A percentile compares a stretch with the other conserved stretches of the same genome.
Conservation (phyloP, 2,329 filamentous ascomycete genomes). For the Camillea tinctor region DNA sequence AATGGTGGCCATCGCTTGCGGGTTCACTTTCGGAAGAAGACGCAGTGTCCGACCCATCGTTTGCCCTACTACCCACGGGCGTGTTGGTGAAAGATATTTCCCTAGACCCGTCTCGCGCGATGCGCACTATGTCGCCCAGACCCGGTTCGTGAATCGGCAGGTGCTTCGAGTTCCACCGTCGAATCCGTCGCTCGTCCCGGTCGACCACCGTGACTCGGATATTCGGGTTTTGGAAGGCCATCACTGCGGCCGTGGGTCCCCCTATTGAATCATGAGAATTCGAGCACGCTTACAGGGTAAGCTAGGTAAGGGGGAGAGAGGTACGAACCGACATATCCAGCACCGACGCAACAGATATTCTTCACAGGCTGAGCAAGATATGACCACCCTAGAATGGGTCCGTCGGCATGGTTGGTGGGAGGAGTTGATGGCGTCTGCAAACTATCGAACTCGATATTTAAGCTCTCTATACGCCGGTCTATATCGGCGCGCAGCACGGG, state of each 20-base stretch:
- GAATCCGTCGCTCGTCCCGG: slow-evolving; percentile 62
- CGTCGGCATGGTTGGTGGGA: neutral
- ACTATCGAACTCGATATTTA: slow-evolving; percentile 3
- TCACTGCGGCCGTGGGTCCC: slow-evolving; percentile 72
- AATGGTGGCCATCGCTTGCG: slow-evolving; percentile 21
- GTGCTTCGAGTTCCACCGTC: slow-evolving; percentile 69
- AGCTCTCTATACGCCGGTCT: slow-evolving; percentile 2
- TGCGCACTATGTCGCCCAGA: slow-evolving; percentile 64
- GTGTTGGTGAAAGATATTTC: slow-evolving; percentile 42
- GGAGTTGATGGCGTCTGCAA: slow-evolving; percentile 6
- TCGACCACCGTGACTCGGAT: slow-evolving; percentile 75
- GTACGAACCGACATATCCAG: slow-evolving; percentile 44
- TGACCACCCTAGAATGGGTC: neutral
- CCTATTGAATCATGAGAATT: slow-evolving; percentile 36
- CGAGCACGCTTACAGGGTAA: neutral
- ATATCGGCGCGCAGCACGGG: slow-evolving; percentile 36
- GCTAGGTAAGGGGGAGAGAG: neutral
- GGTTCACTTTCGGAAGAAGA: slow-evolving; percentile 32
- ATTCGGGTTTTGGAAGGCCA: slow-evolving; percentile 70
- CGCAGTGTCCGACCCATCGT: slow-evolving; percentile 32
- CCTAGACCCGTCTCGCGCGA: slow-evolving; percentile 59
- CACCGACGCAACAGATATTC: slow-evolving; percentile 31
- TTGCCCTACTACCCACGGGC: slow-evolving; percentile 30
- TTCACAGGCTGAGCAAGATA: slow-evolving; percentile 36
- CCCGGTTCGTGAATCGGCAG: slow-evolving; percentile 77